phyloP scores from a whole-genome alignment of 73 alveolate genomes.

The Paramecium primaurelia region DNA sequence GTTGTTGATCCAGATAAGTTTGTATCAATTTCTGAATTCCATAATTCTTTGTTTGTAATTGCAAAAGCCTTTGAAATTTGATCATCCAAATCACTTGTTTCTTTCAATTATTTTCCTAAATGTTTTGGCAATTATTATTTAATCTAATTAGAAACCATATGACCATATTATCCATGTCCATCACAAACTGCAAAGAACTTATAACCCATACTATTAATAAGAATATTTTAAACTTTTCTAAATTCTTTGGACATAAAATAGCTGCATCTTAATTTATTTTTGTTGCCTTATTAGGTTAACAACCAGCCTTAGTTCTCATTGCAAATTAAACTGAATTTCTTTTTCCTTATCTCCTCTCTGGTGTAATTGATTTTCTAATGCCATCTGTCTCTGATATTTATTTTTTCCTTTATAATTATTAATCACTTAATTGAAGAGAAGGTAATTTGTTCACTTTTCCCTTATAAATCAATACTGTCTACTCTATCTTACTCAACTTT shows the following conservation, averaged over 20 bases:
- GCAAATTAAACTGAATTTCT: background rate
- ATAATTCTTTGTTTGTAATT: slow-evolving; percentile 48
- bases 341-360: background rate
- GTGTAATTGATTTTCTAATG: slow-evolving; percentile 19
- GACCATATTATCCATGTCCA: slow-evolving; percentile 98
- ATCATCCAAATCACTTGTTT: background rate
- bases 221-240: background rate
- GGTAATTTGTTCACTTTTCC: background rate
- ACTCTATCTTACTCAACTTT: background rate
- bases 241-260: slow-evolving; percentile 15
- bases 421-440: background rate
- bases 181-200: slow-evolving; percentile 89
- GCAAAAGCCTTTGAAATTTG: slow-evolving; percentile 14
- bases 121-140: slow-evolving; percentile 69
- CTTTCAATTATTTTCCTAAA: slow-evolving; percentile 42
- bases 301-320: slow-evolving; percentile 48
- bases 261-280: slow-evolving; percentile 51
- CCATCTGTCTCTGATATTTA: background rate
- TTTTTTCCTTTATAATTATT: background rate
- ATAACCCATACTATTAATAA: background rate
- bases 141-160: slow-evolving; percentile 84
- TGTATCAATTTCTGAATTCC: slow-evolving; percentile 66
- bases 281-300: slow-evolving; percentile 16
- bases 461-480: slow-evolving; percentile 38
- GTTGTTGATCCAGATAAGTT: slow-evolving; percentile 70